Conservation (phyloP, 2,329 filamentous ascomycete genomes). For the Elsinoe fawcettii region DNA sequence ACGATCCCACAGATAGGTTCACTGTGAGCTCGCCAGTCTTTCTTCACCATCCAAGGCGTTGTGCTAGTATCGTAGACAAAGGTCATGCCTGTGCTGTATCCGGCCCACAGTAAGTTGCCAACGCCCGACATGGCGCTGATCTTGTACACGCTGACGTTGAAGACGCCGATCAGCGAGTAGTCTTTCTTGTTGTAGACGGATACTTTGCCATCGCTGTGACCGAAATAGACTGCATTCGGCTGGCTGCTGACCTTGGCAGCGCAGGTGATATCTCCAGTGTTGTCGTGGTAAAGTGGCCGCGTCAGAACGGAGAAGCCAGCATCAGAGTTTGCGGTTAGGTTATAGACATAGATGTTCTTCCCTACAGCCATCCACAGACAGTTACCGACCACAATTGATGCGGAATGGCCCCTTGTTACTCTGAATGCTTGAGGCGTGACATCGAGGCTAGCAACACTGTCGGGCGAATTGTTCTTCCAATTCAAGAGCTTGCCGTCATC, state of each 20-base stretch:
- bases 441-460: constrained; percentile 64
- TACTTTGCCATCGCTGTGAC: constrained; percentile 87
- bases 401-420: constrained; percentile 72
- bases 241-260: constrained; percentile 68
- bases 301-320: constrained; percentile 67
- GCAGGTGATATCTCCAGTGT: constrained; percentile 78
- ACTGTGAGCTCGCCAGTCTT: constrained; percentile 90
- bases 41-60: constrained; percentile 81
- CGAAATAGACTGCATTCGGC: constrained; percentile 75
- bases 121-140: constrained; percentile 80
- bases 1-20: constrained; percentile 71
- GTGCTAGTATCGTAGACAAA: constrained; percentile 81
- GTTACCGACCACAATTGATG: constrained; percentile 78
- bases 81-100: constrained; percentile 87
- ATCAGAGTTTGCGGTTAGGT: constrained; percentile 61
- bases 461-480: constrained; percentile 69
- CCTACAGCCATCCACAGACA: constrained; percentile 82
- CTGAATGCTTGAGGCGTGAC: constrained; percentile 70
- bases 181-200: constrained; percentile 79
- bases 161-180: constrained; percentile 67
- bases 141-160: constrained; percentile 89
- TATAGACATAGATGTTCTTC: constrained; percentile 79
- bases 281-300: constrained; percentile 60
- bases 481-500: constrained; percentile 79
- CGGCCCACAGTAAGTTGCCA: constrained; percentile 80